phyloP scores from a whole-genome alignment of 306 rosid species.

The Fagus crenata region DNA sequence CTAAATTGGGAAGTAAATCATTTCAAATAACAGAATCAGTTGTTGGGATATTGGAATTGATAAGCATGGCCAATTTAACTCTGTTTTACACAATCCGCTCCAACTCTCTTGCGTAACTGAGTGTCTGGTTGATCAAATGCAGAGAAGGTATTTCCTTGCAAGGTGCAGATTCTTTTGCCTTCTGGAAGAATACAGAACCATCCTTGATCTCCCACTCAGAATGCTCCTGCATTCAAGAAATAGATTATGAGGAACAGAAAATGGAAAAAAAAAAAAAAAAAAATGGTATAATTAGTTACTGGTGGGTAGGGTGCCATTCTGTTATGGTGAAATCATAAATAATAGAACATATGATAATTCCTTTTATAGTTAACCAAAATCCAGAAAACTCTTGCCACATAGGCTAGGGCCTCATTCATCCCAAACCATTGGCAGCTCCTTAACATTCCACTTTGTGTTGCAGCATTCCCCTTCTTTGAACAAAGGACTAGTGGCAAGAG shows the following conservation, averaged over 20 bases:
- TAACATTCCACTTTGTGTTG: not conserved
- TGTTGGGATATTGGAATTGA: slow-evolving; percentile 19
- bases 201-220: slow-evolving; percentile 86
- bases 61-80: slow-evolving; percentile 18
- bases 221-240: slow-evolving; percentile 66
- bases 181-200: slow-evolving; percentile 62
- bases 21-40: slow-evolving; percentile 21
- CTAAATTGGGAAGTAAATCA: slow-evolving; percentile 22
- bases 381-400: not conserved
- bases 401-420: slow-evolving; percentile 11
- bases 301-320: not conserved
- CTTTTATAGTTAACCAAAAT: not conserved
- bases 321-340: not conserved
- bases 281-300: not conserved
- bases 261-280: not conserved
- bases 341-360: not conserved
- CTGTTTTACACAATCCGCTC: slow-evolving; percentile 86
- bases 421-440: not conserved
- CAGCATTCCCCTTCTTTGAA: slow-evolving; percentile 1
- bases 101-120: slow-evolving; percentile 96
- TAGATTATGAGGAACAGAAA: slow-evolving; percentile 11
- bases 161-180: slow-evolving; percentile 88
- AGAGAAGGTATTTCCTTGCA: slow-evolving; percentile 97
- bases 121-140: slow-evolving; percentile 97
- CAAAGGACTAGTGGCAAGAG: not conserved